A percentile compares a stretch with the other conserved stretches of the same genome.
Evolutionary conservation across 2,329 filamentous ascomycete genomes (phyloP).

Genomic region (Alternaria triticina): DNA sequence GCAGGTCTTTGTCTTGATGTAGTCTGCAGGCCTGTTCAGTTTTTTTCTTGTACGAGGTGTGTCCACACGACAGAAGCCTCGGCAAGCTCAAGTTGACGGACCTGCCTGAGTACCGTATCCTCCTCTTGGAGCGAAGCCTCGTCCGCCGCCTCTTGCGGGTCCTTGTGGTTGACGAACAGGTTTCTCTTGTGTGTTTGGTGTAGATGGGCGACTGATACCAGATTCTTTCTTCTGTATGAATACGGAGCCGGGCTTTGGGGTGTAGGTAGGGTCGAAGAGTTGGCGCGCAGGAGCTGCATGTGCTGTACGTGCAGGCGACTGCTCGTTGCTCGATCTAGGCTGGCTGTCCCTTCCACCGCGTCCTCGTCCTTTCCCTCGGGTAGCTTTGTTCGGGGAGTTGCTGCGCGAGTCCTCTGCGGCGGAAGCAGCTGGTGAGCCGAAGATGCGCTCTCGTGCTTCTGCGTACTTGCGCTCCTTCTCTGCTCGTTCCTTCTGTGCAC

Average conservation of each 20-base stretch:
- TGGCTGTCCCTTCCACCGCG: conserved; percentile 48
- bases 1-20: not conserved
- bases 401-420: conserved; percentile 45
- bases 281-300: conserved; percentile 56
- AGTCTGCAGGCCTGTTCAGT: not conserved
- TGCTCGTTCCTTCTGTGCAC: conserved; percentile 79
- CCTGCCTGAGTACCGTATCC: conserved; percentile 19
- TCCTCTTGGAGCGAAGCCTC: conserved; percentile 74
- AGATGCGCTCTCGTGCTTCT: conserved; percentile 85
- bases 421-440: conserved; percentile 64
- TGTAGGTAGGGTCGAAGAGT: conserved; percentile 79
- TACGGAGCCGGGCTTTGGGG: conserved; percentile 66
- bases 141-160: conserved; percentile 77
- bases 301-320: conserved; percentile 40
- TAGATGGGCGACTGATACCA: conserved; percentile 56
- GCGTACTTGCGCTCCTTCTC: conserved; percentile 92
- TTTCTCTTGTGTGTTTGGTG: conserved; percentile 68
- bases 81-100: conserved; percentile 21
- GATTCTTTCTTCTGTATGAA: conserved; percentile 54
- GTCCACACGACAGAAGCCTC: not conserved
- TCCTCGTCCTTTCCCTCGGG: conserved; percentile 46
- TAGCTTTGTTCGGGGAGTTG: conserved; percentile 41
- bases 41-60: not conserved
- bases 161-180: conserved; percentile 77
- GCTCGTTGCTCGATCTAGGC: conserved; percentile 46